Conservation (phyloP, 352 stramenopile genomes). For the Phytophthora rubi region DNA sequence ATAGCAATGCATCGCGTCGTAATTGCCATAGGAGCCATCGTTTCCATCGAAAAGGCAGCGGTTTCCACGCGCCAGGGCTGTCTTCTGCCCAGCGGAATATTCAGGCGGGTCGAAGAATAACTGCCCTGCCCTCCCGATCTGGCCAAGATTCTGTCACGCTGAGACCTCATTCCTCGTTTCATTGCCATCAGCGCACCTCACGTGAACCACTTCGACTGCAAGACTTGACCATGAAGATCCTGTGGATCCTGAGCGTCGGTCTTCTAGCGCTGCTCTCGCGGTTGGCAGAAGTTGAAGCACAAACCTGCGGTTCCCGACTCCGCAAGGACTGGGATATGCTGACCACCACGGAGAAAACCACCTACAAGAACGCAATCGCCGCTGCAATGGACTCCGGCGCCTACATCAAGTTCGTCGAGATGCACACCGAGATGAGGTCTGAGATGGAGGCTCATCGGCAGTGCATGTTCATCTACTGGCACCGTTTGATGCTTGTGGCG, state of each 20-base stretch:
- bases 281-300: conserved; percentile 16
- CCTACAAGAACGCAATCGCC: conserved; percentile 53
- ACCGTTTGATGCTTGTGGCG: conserved; percentile 61
- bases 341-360: conserved; percentile 44
- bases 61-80: conserved; percentile 25
- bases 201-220: conserved; percentile 6
- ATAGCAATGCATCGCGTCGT: neutral
- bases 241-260: conserved; percentile 5
- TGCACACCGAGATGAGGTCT: conserved; percentile 71
- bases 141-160: neutral
- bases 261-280: conserved; percentile 14
- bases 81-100: conserved; percentile 27
- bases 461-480: conserved; percentile 90
- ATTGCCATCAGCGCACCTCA: conserved; percentile 12
- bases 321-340: conserved; percentile 60
- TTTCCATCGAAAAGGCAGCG: conserved; percentile 28
- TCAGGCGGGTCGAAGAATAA: conserved; percentile 13
- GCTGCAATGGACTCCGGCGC: conserved; percentile 61
- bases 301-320: conserved; percentile 45
- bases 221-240: conserved; percentile 27
- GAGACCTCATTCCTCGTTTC: conserved; percentile 28
- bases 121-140: neutral
- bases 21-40: conserved; percentile 20
- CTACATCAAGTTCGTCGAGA: conserved; percentile 71
- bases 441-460: conserved; percentile 58